phyloP scores from a whole-genome alignment of 2,329 filamentous ascomycete species.

The Sarocladium oryzae region DNA sequence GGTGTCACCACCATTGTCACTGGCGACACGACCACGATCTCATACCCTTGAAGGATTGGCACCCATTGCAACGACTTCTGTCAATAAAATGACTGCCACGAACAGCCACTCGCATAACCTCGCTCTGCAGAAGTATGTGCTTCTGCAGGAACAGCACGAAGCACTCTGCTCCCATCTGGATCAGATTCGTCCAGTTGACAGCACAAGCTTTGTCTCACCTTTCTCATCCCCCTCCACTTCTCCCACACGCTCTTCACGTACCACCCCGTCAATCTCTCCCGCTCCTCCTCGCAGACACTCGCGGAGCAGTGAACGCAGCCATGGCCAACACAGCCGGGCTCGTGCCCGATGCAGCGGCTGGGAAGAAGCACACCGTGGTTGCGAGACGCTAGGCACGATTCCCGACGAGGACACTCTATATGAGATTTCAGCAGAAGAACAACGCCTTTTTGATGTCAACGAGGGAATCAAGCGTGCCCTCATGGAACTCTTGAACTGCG shows the following conservation, averaged over 20 bases:
- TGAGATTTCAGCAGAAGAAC: conserved; percentile 46
- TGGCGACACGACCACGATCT: conserved; percentile 16
- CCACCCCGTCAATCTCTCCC: conserved; percentile 22
- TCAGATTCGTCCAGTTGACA: conserved; percentile 38
- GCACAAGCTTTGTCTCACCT: conserved; percentile 27
- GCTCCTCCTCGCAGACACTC: conserved; percentile 41
- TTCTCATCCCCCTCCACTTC: conserved; percentile 52
- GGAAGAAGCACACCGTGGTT: conserved; percentile 18
- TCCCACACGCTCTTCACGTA: conserved; percentile 49
- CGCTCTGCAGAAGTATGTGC: conserved; percentile 47
- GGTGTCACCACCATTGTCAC: conserved; percentile 26
- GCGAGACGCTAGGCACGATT: conserved; percentile 31
- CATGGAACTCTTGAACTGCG: conserved; percentile 56
- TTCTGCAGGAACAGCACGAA: conserved; percentile 48
- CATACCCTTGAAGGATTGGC: conserved; percentile 17
- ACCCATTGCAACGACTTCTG: conserved; percentile 15
- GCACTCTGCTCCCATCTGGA: conserved; percentile 45
- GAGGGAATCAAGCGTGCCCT: conserved; percentile 55
- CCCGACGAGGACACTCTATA: conserved; percentile 40
- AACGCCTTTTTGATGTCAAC: conserved; percentile 49
- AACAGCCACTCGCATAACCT: conserved; percentile 33
- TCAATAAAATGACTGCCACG: conserved; percentile 22
- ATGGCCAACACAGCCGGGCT: conserved; percentile 20
- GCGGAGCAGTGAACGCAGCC: conserved; percentile 25
- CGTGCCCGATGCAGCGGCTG: conserved; percentile 28